phyloP scores from a whole-genome alignment of 768 basidiomycete genomes.

The Kwoniella bestiolae region DNA sequence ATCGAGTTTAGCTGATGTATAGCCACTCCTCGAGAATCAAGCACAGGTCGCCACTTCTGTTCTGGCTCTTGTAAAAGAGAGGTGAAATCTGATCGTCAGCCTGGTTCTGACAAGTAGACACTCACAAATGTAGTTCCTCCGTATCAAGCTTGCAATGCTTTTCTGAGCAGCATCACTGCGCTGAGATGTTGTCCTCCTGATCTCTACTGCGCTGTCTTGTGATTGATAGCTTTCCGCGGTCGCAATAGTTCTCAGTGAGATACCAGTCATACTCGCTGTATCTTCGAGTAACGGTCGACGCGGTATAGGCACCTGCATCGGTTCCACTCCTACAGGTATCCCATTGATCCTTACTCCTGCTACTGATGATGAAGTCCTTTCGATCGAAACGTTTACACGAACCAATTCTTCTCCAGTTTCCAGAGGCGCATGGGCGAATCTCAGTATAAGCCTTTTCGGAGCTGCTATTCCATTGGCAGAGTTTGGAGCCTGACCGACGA shows the following conservation, averaged over 20 bases:
- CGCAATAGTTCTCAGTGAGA: slow-evolving; percentile 52
- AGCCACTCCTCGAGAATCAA: slow-evolving; percentile 86
- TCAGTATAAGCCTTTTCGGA: slow-evolving; percentile 64
- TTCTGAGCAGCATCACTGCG: slow-evolving; percentile 71
- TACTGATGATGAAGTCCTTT: slow-evolving; percentile 69
- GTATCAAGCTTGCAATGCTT: slow-evolving; percentile 80
- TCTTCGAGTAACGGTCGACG: slow-evolving; percentile 45
- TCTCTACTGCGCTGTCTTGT: slow-evolving; percentile 9
- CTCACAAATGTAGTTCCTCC: slow-evolving; percentile 84
- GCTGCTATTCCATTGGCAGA: slow-evolving; percentile 58
- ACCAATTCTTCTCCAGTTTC: slow-evolving; percentile 72
- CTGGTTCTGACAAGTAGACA: neutral
- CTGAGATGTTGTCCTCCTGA: slow-evolving; percentile 50
- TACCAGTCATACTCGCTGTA: slow-evolving; percentile 48
- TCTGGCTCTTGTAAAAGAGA: slow-evolving; percentile 96
- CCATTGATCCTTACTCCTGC: slow-evolving; percentile 83
- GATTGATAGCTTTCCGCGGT: slow-evolving; percentile 33
- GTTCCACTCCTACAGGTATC: slow-evolving; percentile 60
- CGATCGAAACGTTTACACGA: slow-evolving; percentile 78
- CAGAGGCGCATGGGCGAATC: slow-evolving; percentile 72
- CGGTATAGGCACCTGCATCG: slow-evolving; percentile 29
- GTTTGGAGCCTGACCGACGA: slow-evolving; percentile 52
- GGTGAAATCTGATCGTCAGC: slow-evolving; percentile 70
- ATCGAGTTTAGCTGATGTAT: slow-evolving; percentile 96
- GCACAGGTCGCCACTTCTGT: slow-evolving; percentile 85